Percentiles rank a stretch among this genome's conserved stretches.
These are phyloP conservation scores for Syzygium aromaticum DNA, from an alignment of 345 rosid genomes.

Conservation along the genomic window DNA sequence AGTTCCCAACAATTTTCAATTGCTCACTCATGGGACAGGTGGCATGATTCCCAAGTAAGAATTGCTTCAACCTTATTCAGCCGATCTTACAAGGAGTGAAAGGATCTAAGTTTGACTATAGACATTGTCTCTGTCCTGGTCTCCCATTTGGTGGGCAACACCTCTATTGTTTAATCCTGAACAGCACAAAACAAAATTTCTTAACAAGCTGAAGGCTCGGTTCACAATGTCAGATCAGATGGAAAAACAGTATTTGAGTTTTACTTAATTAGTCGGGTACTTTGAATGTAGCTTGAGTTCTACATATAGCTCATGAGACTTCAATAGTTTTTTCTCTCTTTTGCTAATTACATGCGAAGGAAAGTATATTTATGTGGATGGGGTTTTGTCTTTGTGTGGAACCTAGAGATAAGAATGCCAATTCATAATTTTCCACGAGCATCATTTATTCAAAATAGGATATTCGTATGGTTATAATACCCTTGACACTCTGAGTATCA, in stretches of 20 bases:
- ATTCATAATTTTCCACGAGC: background rate
- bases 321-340: background rate
- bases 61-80: background rate
- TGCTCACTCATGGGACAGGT: constrained; percentile 5
- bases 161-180: constrained; percentile 17
- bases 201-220: constrained; percentile 10
- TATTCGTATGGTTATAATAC: background rate
- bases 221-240: constrained; percentile 17
- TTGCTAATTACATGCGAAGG: background rate
- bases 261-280: constrained; percentile 7
- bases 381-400: background rate
- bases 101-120: constrained; percentile 7
- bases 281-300: constrained; percentile 11
- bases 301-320: background rate
- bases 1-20: background rate
- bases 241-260: background rate
- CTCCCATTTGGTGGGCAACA: constrained; percentile 31
- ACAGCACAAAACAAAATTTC: constrained; percentile 6
- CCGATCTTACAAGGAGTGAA: background rate
- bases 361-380: background rate
- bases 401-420: background rate
- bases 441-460: background rate
- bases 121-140: constrained; percentile 24
- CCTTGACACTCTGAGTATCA: background rate
- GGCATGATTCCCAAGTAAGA: constrained; percentile 9